Evolutionary conservation across 2,329 filamentous ascomycete species (phyloP).

Genomic region (Nannizzia gypsea): DNA sequence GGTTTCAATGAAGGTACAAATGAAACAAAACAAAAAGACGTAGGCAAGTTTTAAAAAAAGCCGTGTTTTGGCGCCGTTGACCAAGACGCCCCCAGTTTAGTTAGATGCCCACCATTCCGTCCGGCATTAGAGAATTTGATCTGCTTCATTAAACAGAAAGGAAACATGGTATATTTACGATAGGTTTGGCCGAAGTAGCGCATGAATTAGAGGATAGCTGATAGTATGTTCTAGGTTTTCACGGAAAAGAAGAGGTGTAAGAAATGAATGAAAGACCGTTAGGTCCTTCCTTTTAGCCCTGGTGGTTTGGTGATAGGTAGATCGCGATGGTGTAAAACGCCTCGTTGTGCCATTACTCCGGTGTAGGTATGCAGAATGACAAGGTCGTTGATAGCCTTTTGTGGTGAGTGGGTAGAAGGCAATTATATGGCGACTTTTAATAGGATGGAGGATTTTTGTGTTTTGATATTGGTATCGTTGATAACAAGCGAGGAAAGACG

Average conservation of each 20-base stretch:
- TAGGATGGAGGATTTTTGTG: neutral
- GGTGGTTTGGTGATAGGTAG: neutral
- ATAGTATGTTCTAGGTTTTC: neutral
- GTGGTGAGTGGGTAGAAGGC: neutral
- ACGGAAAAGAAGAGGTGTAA: neutral
- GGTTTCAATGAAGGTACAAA: neutral
- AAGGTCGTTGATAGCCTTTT: neutral
- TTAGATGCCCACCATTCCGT: neutral
- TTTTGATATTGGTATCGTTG: neutral
- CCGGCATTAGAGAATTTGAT: neutral
- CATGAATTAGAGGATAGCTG: neutral
- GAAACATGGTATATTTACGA: neutral
- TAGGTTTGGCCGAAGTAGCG: neutral
- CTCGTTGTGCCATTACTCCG: neutral
- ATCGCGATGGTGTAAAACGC: neutral
- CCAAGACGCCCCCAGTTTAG: neutral
- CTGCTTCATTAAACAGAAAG: neutral
- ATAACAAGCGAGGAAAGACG: neutral
- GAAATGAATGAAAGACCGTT: neutral
- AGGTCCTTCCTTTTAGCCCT: neutral
- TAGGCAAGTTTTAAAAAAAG: neutral
- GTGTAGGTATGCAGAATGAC: neutral
- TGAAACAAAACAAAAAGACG: neutral
- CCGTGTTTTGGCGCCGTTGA: constrained; percentile 2
- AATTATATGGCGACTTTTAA: neutral